A percentile compares a stretch with the other conserved stretches of the same genome.
Conservation (phyloP, 805 yeast species). For the Lipomyces oligophaga region DNA sequence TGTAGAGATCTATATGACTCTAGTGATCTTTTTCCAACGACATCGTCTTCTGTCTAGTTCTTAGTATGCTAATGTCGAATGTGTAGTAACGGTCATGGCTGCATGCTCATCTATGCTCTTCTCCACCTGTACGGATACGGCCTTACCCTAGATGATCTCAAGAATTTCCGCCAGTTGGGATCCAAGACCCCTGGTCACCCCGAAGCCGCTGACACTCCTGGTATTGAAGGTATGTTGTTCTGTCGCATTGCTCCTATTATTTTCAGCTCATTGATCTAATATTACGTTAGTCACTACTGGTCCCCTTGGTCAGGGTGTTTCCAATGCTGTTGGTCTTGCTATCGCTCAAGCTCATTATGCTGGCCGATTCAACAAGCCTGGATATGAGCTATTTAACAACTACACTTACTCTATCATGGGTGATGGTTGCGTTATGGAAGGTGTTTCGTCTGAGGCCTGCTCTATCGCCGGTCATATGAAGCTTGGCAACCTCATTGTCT, state of each 20-base stretch:
- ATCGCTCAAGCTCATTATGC: conserved; percentile 89
- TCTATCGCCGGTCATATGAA: conserved; percentile 95
- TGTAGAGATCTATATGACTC: no score
- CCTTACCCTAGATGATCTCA: conserved; percentile 76
- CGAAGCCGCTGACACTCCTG: conserved; percentile 76
- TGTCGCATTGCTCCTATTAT: neutral
- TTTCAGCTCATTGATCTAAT: neutral
- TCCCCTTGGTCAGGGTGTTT: conserved; percentile 97
- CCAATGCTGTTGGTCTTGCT: conserved; percentile 95
- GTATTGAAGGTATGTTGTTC: conserved; percentile 61
- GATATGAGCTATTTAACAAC: conserved; percentile 64
- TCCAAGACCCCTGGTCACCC: conserved; percentile 98
- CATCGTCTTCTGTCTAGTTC: neutral
- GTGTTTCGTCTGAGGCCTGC: conserved; percentile 89
- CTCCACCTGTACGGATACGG: conserved; percentile 84
- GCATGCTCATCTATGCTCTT: conserved; percentile 81
- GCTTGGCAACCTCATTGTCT: conserved; percentile 87
- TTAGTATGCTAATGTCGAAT: neutral
- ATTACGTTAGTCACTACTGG: conserved; percentile 74
- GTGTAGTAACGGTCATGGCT: conserved; percentile 80
- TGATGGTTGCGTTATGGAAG: conserved; percentile 98
- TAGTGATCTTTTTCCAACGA: neutral
- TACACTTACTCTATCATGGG: conserved; percentile 80
- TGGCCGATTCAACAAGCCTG: conserved; percentile 91
- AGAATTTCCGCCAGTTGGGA: conserved; percentile 81